Conservation (phyloP, 2,329 filamentous ascomycete species). For the Intubia oerlemansii region DNA sequence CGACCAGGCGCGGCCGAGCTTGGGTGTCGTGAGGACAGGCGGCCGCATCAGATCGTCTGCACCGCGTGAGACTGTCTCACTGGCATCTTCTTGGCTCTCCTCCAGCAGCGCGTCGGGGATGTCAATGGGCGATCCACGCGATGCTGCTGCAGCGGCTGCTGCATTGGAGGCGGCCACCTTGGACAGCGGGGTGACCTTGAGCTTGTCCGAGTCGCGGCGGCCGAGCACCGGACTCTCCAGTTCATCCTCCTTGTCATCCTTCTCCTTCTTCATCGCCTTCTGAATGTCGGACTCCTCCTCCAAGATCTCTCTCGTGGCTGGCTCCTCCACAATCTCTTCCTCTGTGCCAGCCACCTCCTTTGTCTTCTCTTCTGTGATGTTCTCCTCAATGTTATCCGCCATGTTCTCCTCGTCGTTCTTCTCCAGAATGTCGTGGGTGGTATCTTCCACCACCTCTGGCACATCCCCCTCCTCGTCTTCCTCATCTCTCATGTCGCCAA, state of each 20-base stretch:
- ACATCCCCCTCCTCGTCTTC: not conserved
- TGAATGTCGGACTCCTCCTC: no score
- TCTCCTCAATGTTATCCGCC: no score
- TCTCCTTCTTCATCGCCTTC: no score
- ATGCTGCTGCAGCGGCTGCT: slow-evolving; percentile 1
- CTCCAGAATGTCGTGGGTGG: not conserved
- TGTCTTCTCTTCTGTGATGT: no score
- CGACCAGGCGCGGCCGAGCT: slow-evolving; percentile 1
- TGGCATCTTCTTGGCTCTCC: slow-evolving; percentile 1
- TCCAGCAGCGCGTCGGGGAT: slow-evolving; percentile 3
- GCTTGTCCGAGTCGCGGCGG: slow-evolving; percentile 13
- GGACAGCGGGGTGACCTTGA: slow-evolving; percentile 3
- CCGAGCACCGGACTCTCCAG: slow-evolving; percentile 12
- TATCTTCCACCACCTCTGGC: no score
- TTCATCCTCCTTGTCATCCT: slow-evolving; percentile 6
- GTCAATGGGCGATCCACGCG: not conserved
- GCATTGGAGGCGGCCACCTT: slow-evolving; percentile 5
- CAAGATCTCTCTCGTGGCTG: no score
- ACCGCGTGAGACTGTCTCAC: slow-evolving; percentile 2
- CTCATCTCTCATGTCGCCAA: not conserved
- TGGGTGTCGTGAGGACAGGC: slow-evolving; percentile 6
- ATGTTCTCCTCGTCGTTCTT: slow-evolving; percentile 2
- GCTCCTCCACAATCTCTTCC: no score
- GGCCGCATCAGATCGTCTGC: slow-evolving; percentile 3
- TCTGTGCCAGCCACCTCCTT: slow-evolving; percentile 1